Conservation (phyloP, 805 yeast genomes). For the Saturnispora sanitii region DNA sequence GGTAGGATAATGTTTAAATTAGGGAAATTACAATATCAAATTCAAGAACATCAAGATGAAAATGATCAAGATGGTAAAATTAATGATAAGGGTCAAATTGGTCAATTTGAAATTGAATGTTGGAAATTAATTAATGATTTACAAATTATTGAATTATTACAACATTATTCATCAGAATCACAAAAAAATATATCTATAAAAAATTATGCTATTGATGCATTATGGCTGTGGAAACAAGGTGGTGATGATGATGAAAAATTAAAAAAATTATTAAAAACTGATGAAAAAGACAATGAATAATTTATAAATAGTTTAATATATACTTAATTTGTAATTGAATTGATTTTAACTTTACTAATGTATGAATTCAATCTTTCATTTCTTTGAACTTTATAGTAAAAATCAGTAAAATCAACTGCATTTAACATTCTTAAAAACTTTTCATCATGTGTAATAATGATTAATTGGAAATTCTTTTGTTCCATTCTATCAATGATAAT, state of each 20-base stretch:
- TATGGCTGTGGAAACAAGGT: slow-evolving; percentile 75
- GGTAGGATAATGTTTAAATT: slow-evolving; percentile 82
- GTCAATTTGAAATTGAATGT: slow-evolving; percentile 42
- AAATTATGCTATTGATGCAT: slow-evolving; percentile 78
- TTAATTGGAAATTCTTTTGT: slow-evolving; percentile 86
- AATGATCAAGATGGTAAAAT: slow-evolving; percentile 29
- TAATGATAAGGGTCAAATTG: slow-evolving; percentile 21
- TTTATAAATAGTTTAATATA: not conserved
- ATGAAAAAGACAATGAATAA: no score
- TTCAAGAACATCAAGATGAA: slow-evolving; percentile 26
- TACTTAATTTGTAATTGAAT: slow-evolving; percentile 14
- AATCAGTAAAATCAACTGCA: slow-evolving; percentile 78
- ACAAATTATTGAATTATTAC: slow-evolving; percentile 53
- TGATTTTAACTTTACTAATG: slow-evolving; percentile 34
- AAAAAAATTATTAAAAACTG: slow-evolving; percentile 8
- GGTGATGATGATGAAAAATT: slow-evolving; percentile 31
- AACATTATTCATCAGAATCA: slow-evolving; percentile 58
- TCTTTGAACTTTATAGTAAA: slow-evolving; percentile 72
- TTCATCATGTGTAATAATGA: slow-evolving; percentile 95
- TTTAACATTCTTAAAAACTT: slow-evolving; percentile 76
- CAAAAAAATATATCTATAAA: slow-evolving; percentile 59
- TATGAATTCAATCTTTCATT: slow-evolving; percentile 74
- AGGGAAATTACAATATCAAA: slow-evolving; percentile 46
- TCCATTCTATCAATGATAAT: slow-evolving; percentile 65
- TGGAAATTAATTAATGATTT: slow-evolving; percentile 65